Conservation (phyloP, 192 early-diverging fungal genomes). For the Rhizophlyctis rosea region DNA sequence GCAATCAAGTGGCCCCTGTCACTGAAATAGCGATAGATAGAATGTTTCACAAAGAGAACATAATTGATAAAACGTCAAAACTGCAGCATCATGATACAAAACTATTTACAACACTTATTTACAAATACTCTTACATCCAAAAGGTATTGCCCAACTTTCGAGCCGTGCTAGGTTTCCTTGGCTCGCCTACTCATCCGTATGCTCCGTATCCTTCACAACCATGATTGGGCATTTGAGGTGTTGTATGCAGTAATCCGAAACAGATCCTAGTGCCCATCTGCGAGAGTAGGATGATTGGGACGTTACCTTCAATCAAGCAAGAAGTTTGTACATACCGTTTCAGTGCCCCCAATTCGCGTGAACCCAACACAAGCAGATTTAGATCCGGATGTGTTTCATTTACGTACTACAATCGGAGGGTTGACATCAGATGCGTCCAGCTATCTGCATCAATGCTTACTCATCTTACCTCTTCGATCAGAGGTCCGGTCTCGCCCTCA, state of each 20-base stretch:
- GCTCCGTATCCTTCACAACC: slow-evolving; percentile 22
- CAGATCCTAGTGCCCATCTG: slow-evolving; percentile 35
- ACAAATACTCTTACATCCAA: too few species aligned
- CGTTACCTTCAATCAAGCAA: neutral
- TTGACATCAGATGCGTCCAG: neutral
- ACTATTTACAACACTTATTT: too few species aligned
- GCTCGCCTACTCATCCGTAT: neutral
- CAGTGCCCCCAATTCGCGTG: slow-evolving; percentile 20
- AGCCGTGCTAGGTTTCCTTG: too few species aligned
- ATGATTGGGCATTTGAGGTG: slow-evolving; percentile 28
- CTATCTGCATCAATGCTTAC: neutral
- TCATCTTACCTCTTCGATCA: slow-evolving; percentile 30
- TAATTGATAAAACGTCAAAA: too few species aligned
- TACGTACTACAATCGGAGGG: slow-evolving; percentile 12
- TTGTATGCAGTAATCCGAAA: slow-evolving; percentile 30
- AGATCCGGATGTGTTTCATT: slow-evolving; percentile 22
- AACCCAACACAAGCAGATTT: slow-evolving; percentile 27
- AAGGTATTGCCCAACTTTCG: too few species aligned
- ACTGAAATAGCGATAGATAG: too few species aligned
- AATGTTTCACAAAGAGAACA: too few species aligned
- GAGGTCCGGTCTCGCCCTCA: slow-evolving; percentile 32
- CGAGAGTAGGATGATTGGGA: neutral
- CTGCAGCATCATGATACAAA: too few species aligned
- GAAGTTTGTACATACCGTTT: slow-evolving; percentile 18
- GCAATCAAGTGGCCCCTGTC: too few species aligned